Base-by-base conservation (phyloP, 1,139 yeast species). In the Suhomyces bribrorum region DNA sequence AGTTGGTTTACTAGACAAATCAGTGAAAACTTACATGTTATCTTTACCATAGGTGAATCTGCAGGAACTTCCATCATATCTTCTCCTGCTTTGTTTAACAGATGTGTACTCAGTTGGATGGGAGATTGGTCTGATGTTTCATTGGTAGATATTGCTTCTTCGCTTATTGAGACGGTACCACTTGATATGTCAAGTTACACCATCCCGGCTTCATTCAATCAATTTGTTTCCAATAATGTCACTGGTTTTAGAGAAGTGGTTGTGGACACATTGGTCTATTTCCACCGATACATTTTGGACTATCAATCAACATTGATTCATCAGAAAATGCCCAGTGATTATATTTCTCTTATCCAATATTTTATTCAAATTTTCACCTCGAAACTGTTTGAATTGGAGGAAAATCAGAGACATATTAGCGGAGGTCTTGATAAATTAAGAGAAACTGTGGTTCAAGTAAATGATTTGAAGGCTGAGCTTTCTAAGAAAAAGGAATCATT, bases 61-160 rank as follows among this genome's bases (percentile, higher is more conserved):
- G 53, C 64, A 1, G 60, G 50, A 23, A 57, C 66, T 2, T 61
- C 63, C 13, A 73, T 82, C 3, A 72, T 84, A 5, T 73, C 90
- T 0, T 90, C 97, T 0, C 96, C 97, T 0, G 97, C 98, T 0
- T 64, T 92, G 27, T 84, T 88, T 62, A 92, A 92, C 54, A 71
- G 98, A 53, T 92, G 97, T 66, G 95, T 88, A 4, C 62, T 90
- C 29, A 81, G 83, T 54, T 88, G 95, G 90, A 82, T 88, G 83
- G 96, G 96, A 3, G 80, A 81, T 41, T 90, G 97, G 97, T 69
- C 83, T 0, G 50, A 55, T 7, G 46, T 50, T 0, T 66, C 89
- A 0, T 59, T 83, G 37, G 49, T 50, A 13, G 79, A 78, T 37
- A 78, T 88, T 28, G 79, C 79, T 0, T 40, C 53, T 0, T 64